Percentiles rank a stretch among this genome's conserved stretches.
Evolutionary conservation across 768 basidiomycete species (phyloP).

Genomic region (Rhizopogon vulgaris): DNA sequence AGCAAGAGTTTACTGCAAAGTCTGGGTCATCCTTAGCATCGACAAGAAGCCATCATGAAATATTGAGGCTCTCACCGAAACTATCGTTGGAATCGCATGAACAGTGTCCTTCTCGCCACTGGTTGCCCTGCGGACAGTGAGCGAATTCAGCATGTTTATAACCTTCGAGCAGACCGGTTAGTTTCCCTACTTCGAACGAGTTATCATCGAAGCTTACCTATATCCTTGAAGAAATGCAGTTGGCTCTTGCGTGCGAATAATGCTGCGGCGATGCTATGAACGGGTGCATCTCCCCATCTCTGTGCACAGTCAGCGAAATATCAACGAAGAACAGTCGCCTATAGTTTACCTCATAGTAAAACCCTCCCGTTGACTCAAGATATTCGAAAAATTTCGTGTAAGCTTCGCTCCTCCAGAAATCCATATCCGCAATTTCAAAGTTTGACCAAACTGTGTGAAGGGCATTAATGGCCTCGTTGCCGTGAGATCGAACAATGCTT

Average conservation of each 20-base stretch:
- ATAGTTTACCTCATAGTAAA: conserved; percentile 72
- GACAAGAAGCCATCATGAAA: background rate
- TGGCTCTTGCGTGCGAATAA: conserved; percentile 84
- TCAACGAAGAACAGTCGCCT: background rate
- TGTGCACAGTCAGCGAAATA: conserved; percentile 21
- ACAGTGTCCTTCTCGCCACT: conserved; percentile 75
- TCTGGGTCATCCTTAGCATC: conserved; percentile 11
- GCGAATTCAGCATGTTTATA: conserved; percentile 94
- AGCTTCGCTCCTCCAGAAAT: conserved; percentile 78
- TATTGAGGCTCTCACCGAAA: conserved; percentile 47
- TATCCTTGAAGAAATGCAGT: conserved; percentile 93
- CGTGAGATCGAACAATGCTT: conserved; percentile 13
- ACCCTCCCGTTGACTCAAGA: conserved; percentile 75
- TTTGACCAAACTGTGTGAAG: conserved; percentile 74
- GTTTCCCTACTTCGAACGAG: too few relatives aligned
- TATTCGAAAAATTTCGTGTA: conserved; percentile 82
- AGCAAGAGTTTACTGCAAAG: conserved; percentile 22
- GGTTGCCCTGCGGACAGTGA: conserved; percentile 78
- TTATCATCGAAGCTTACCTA: conserved; percentile 36
- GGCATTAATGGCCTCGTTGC: background rate
- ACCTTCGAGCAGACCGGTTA: conserved; percentile 16
- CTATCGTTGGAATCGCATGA: conserved; percentile 75
- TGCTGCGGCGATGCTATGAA: conserved; percentile 87
- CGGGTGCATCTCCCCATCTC: conserved; percentile 94
- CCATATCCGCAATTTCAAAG: conserved; percentile 84